phyloP scores from a whole-genome alignment of 176 grass and related monocot species.

The Oryza meyeriana region DNA sequence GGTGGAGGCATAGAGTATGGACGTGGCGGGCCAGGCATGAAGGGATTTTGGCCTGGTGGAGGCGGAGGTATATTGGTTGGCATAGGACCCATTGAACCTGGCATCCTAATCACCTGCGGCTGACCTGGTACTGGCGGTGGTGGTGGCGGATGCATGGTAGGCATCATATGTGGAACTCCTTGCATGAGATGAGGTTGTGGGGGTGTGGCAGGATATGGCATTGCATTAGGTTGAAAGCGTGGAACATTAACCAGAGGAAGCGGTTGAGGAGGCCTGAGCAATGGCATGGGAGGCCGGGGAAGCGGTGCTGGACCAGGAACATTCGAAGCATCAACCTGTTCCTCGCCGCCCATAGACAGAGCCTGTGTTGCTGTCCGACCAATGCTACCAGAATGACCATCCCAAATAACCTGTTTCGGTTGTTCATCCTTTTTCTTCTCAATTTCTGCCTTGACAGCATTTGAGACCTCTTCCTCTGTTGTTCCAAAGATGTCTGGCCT shows the following conservation, averaged over 20 bases:
- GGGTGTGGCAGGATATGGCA: conserved; percentile 38
- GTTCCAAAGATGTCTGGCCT: conserved; percentile 98
- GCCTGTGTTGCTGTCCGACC: conserved; percentile 86
- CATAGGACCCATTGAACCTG: conserved; percentile 38
- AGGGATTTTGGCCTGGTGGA: conserved; percentile 65
- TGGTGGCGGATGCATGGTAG: conserved; percentile 50
- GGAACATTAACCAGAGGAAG: conserved; percentile 73
- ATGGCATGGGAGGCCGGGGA: conserved; percentile 52
- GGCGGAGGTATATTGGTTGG: conserved; percentile 61
- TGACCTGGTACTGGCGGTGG: conserved; percentile 70
- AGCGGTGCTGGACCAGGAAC: conserved; percentile 66
- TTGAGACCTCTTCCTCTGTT: conserved; percentile 93
- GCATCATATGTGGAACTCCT: conserved; percentile 51
- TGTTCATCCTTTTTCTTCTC: conserved; percentile 98
- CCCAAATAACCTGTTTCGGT: conserved; percentile 97
- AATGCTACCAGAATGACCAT: conserved; percentile 95
- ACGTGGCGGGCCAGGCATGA: conserved; percentile 50
- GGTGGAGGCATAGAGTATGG: conserved; percentile 55
- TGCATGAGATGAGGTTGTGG: conserved; percentile 38
- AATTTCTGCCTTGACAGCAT: conserved; percentile 94
- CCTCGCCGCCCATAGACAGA: conserved; percentile 65
- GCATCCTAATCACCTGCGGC: conserved; percentile 48
- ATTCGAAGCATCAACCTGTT: conserved; percentile 49
- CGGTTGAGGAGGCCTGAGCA: conserved; percentile 75
- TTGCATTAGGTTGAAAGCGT: conserved; percentile 50